Percentiles rank a stretch among this genome's conserved stretches.
Conservation (phyloP, 2,329 filamentous ascomycete species). For the Exserohilum rostratum region DNA sequence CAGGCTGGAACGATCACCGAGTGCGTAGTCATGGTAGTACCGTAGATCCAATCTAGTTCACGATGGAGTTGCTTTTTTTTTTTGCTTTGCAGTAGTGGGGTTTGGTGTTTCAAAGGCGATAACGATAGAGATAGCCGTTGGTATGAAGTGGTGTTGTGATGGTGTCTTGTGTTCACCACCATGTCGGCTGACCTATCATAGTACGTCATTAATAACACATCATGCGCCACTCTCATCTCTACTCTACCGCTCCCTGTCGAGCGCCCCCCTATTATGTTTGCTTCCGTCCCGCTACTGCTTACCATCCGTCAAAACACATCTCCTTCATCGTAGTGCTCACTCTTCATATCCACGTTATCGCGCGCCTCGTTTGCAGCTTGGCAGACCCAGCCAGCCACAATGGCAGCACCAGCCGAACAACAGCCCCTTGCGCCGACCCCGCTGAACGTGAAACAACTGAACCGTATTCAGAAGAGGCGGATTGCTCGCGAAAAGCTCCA, state of each 20-base stretch:
- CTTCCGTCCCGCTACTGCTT: not conserved
- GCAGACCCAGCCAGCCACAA: not conserved
- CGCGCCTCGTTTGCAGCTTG: not conserved
- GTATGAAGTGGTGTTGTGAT: constrained; percentile 2
- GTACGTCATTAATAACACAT: not conserved
- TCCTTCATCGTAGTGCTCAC: no score
- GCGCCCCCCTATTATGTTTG: no score
- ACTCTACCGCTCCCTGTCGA: not conserved
- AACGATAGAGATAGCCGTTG: not conserved
- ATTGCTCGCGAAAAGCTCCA: constrained; percentile 6
- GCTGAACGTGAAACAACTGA: constrained; percentile 10
- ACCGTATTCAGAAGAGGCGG: constrained; percentile 8
- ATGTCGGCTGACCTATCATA: constrained; percentile 10
- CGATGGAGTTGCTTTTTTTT: no score
- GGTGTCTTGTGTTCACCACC: no score
- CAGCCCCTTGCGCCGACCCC: not conserved
- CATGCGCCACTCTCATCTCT: not conserved
- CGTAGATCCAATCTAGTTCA: no score
- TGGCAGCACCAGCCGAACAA: constrained; percentile 5
- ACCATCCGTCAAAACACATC: not conserved
- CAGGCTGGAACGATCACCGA: no score
- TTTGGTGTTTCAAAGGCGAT: not conserved
- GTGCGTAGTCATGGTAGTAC: no score
- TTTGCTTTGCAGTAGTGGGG: no score
- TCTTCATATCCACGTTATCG: not conserved